A percentile compares a stretch with the other conserved stretches of the same genome.
Evolutionary conservation across 805 yeast genomes (phyloP).

Genomic region (Candida quercuum): DNA sequence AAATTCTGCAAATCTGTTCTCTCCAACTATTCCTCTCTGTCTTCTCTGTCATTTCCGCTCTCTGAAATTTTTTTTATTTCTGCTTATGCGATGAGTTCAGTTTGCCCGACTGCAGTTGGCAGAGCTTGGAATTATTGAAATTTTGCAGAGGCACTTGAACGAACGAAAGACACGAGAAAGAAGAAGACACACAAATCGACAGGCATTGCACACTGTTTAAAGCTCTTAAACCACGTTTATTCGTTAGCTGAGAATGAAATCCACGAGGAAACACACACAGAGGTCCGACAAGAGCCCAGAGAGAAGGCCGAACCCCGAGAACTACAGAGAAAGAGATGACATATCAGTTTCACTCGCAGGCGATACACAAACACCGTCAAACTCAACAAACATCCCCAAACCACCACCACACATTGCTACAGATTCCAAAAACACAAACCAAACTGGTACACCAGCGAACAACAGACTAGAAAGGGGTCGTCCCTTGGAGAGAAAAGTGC

Average conservation of each 20-base stretch:
- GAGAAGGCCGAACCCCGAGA: background rate
- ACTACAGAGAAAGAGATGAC: conserved; percentile 1
- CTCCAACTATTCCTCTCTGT: background rate
- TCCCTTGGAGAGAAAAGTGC: conserved; percentile 17
- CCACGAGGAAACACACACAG: background rate
- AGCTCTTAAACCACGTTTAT: background rate
- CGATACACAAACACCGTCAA: background rate
- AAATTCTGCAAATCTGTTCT: background rate
- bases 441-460: background rate
- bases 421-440: background rate
- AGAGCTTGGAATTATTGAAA: too few species aligned
- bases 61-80: background rate
- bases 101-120: background rate
- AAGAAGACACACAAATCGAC: too few species aligned
- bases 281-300: background rate
- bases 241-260: background rate
- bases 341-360: background rate
- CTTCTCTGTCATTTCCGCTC: conserved; percentile 2
- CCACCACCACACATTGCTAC: too few species aligned
- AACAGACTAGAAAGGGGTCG: conserved; percentile 20
- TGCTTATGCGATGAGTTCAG: conserved; percentile 1
- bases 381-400: too few species aligned
- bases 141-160: too few species aligned
- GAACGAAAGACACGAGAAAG: too few species aligned
- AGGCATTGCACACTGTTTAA: too few species aligned